Evolutionary conservation across 2,329 filamentous ascomycete species (phyloP), one percentile per base, ranked within the genome.

Genomic region (Sarocladiaceae sp.): DNA sequence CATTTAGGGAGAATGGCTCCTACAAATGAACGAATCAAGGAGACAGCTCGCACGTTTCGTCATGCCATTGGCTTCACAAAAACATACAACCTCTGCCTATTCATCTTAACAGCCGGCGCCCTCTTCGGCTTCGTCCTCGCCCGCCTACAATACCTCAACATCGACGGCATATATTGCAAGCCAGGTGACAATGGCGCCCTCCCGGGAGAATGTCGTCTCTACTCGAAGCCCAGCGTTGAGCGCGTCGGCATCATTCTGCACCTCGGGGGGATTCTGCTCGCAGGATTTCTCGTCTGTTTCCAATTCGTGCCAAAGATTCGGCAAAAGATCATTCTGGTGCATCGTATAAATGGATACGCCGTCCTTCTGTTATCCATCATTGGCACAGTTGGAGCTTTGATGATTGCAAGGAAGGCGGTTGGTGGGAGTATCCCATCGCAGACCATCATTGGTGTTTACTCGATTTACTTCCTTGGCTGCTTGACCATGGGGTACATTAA

Each of bases 291-390:
- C 3, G 61, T 59, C 6, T 59, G 61, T 44, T 54, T 67, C 21
- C 71, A 73, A 58, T 74, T 74, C 50, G 52, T 70, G 7, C 71
- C 70, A 3, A 45, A 55, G 6, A 55, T 70, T 29, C 59, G 68
- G 2, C 66, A 73, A 50, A 70, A 66, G 47, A 52, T 59, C 44
- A 60, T 77, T 1, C 45, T 74, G 3, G 55, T 80, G 24, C 79
- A 83, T 54, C 70, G 78, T 1, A 65, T 81, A 45, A 75, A 72
- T 43, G 79, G 79, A 2, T 80, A 81, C 49, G 21, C 70, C 4
- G 57, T 77, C 41, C 49, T 75, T 0, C 34, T 72, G 0, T 59
- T 82, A 0, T 59, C 70, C 3, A 26, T 72, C 0, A 33, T 70
- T 7, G 60, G 62, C 4, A 69, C 70, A 2, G 62, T 62, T 0